Conservation (phyloP, 2,329 filamentous ascomycete species). For the Aplosporella prunicola region DNA sequence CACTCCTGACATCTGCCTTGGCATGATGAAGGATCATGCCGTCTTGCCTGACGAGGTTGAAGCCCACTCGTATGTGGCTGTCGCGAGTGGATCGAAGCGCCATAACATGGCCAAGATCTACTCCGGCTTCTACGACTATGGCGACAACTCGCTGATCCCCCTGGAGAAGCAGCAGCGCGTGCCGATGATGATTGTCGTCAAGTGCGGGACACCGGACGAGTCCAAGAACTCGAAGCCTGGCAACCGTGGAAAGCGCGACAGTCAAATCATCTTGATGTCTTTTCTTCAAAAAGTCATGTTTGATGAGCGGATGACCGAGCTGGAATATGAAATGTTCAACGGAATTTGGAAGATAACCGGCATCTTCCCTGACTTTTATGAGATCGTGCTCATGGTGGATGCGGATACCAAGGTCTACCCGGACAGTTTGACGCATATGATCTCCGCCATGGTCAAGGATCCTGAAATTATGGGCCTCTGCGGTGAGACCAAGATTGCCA, state of each 20-base stretch:
- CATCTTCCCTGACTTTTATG: constrained; percentile 96
- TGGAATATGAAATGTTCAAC: constrained; percentile 99
- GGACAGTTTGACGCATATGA: constrained; percentile 96
- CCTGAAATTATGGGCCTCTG: constrained; percentile 98
- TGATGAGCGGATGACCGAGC: constrained; percentile 97
- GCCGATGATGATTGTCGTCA: constrained; percentile 94
- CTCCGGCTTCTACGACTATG: constrained; percentile 96
- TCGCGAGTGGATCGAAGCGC: constrained; percentile 88
- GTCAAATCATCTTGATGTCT: constrained; percentile 98
- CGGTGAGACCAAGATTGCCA: constrained; percentile 98
- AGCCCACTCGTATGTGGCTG: constrained; percentile 90
- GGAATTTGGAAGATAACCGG: constrained; percentile 97
- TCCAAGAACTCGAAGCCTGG: constrained; percentile 74
- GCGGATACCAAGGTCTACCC: constrained; percentile 99
- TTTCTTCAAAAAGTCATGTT: constrained; percentile 99
- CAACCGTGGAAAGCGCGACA: constrained; percentile 97
- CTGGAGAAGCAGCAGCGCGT: constrained; percentile 87
- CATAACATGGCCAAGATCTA: constrained; percentile 99
- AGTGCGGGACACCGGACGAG: constrained; percentile 89
- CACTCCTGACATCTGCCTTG: constrained; percentile 80
- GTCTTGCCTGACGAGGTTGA: constrained; percentile 72
- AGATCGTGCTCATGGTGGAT: constrained; percentile 97
- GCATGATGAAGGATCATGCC: constrained; percentile 91
- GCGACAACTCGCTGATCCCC: constrained; percentile 67
- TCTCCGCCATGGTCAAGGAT: constrained; percentile 97